Conservation (phyloP, 495 filamentous ascomycete species). For the Penicillium taxi region DNA sequence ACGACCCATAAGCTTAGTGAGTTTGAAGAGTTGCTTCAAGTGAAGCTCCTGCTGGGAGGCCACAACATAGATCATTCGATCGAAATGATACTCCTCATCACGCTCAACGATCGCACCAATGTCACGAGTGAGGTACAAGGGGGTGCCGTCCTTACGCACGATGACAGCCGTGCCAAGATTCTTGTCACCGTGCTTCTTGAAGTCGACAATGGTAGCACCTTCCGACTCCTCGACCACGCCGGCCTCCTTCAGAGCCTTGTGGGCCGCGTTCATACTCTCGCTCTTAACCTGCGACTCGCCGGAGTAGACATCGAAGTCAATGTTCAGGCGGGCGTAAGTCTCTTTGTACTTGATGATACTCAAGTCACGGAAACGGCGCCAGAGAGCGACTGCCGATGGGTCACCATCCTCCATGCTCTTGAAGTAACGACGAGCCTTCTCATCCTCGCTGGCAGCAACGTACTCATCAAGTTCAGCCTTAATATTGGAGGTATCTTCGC, state of each 20-base stretch:
- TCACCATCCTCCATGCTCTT: slow-evolving; percentile 85
- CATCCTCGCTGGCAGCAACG: slow-evolving; percentile 51
- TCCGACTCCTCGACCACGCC: slow-evolving; percentile 74
- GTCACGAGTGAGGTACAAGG: slow-evolving; percentile 64
- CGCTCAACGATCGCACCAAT: slow-evolving; percentile 60
- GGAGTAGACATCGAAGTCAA: slow-evolving; percentile 87
- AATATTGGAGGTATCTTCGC: slow-evolving; percentile 36
- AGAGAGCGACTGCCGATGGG: slow-evolving; percentile 63
- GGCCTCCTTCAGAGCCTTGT: slow-evolving; percentile 56
- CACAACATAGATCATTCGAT: slow-evolving; percentile 73
- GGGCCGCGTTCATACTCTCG: slow-evolving; percentile 66
- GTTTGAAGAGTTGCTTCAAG: slow-evolving; percentile 63
- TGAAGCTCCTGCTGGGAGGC: slow-evolving; percentile 65
- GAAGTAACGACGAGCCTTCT: slow-evolving; percentile 72
- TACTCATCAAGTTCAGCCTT: slow-evolving; percentile 45
- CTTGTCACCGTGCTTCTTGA: slow-evolving; percentile 63
- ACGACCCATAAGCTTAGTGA: slow-evolving; percentile 58
- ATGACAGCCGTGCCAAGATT: slow-evolving; percentile 64
- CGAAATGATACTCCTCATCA: slow-evolving; percentile 55
- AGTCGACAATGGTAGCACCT: slow-evolving; percentile 83
- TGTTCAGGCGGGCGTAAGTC: slow-evolving; percentile 80
- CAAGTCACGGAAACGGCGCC: slow-evolving; percentile 83
- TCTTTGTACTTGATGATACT: slow-evolving; percentile 79
- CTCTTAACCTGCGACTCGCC: slow-evolving; percentile 88
- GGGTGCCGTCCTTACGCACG: slow-evolving; percentile 59